Base-by-base conservation (phyloP, 2,329 filamentous ascomycete genomes). In the Fusarium sororula region DNA sequence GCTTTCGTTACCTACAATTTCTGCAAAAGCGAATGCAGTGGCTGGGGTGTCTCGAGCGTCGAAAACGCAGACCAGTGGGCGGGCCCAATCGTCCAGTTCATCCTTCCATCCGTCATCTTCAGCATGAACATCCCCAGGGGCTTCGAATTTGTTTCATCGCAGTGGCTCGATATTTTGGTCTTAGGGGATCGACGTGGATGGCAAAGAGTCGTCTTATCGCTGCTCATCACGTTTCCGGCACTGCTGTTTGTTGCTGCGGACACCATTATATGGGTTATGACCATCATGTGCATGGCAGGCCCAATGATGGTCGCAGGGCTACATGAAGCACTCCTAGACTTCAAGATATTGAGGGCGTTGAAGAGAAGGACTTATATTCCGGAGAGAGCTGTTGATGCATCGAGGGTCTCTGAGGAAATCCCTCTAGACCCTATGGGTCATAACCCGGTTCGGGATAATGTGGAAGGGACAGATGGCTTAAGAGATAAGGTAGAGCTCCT, bases 391-490 rank as follows among this genome's bases (percentile, higher is more conserved):
- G 2, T 8, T 6, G 12, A 10, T 28, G 5, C 1, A 12, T 5
- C 18, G 12, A 22, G 26, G 9, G 13, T 3, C 9, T 9, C 26
- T 12, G 20, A 17, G 1, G 14, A 8, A 17, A 48, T 48, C 7
- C 26, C 45, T 30, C 26, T 48, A 3, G 9, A 12, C 2, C 14
- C 26, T 17, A 12, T 48, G 20, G 45, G 20, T 10, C 0, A 12
- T 0, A 12, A 4, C 20, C 4, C 5, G 6, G 14, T 17, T 6
- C 2, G 4, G 2, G 17, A 30, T 5, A 12, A 17, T 7, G 47
- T 17, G 20, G 20, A 37, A 37, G 15, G 35, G 35, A 17, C 35
- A 37, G 45, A n/a, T 48, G 26, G 26, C 9, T 30, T 48, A 6
- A 30, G 26, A 6, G 45, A 48, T 8, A 17, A 50, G 20, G 10